Evolutionary conservation across 306 rosid species (phyloP), one percentile per base, ranked within the genome.

Genomic region (Cercis canadensis): DNA sequence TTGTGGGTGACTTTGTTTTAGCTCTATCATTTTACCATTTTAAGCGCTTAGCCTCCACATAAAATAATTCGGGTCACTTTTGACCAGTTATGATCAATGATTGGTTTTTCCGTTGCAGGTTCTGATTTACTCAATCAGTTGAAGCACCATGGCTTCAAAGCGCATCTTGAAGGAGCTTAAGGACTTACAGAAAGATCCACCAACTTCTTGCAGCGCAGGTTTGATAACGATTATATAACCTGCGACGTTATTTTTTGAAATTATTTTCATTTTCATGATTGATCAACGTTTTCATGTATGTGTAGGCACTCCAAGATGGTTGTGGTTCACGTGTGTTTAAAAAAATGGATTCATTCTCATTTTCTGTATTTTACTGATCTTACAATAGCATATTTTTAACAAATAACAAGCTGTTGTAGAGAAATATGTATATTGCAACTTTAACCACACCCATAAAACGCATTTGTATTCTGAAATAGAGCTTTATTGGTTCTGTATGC

Each of bases 151-250:
- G 96, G 92, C 96, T 57, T 89, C 96, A 1, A 89, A 89, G 82
- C 96, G 92, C 49, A 89, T 89, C 72, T 79, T 84, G 71, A 87
- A 87, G 82, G 92, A 87, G 83, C 87, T 87, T 34, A 87, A 84
- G 87, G 89, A 87, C 59, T 82, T 89, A 73, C 96, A 89, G 89
- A 86, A 89, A 65, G 96, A 89, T 77, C 96, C 96, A n/a, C 96
- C 96, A 4, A 86, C 92, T 57, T 89, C 96, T 13, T 89, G 92
- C 85, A 89, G 92, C 75, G 92, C 96, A 13, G 92, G 96, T 86
- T 69, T 13, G 7, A 15, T 37, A 5, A 19, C 36, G 21, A 41
- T 12, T 29, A 24, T 40, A 5, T 44, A 32, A 19, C 12, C 13
- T 24, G 37, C 13, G 14, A 9, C 36, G 17, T 21, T 40, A 11